Conservation (phyloP, 768 basidiomycete genomes). For the Leccinellum rugosiceps region DNA sequence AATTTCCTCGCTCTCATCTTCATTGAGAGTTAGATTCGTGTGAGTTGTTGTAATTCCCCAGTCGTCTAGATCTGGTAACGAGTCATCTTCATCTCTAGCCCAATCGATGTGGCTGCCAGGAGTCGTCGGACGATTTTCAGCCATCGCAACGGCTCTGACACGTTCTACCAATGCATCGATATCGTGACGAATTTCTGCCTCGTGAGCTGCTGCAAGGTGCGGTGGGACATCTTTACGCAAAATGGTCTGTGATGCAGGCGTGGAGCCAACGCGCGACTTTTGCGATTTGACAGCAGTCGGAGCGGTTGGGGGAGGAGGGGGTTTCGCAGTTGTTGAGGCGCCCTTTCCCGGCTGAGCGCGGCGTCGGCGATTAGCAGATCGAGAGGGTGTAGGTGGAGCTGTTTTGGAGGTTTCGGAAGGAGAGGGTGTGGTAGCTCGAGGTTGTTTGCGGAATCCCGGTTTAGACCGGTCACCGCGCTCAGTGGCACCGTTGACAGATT, state of each 20-base stretch:
- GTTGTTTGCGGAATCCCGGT: conserved; percentile 18
- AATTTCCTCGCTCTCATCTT: conserved; percentile 42
- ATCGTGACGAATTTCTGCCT: conserved; percentile 53
- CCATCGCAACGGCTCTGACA: conserved; percentile 72
- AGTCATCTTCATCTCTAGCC: conserved; percentile 83
- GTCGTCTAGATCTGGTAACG: conserved; percentile 79
- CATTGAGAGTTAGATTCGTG: conserved; percentile 22
- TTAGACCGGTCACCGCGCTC: conserved; percentile 25
- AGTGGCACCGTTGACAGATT: conserved; percentile 16
- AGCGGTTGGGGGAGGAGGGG: conserved; percentile 15
- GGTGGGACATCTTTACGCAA: conserved; percentile 56
- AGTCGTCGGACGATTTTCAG: conserved; percentile 58
- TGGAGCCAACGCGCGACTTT: conserved; percentile 27
- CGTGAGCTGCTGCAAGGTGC: conserved; percentile 41
- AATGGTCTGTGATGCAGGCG: conserved; percentile 27
- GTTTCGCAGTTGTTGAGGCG: conserved; percentile 14
- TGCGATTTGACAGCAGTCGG: conserved; percentile 32
- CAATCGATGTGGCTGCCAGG: conserved; percentile 84
- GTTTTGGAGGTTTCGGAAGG: conserved; percentile 21
- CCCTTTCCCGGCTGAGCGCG: conserved; percentile 42
- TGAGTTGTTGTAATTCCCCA: conserved; percentile 66
- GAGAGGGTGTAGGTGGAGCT: conserved; percentile 36
- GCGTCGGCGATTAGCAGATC: conserved; percentile 46
- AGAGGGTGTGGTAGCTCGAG: conserved; percentile 21
- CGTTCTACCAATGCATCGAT: conserved; percentile 79